Percentiles rank a stretch among this genome's conserved stretches.
phyloP scores from a whole-genome alignment of 768 basidiomycete genomes.

The Rhodosporidiobolus sp. region DNA sequence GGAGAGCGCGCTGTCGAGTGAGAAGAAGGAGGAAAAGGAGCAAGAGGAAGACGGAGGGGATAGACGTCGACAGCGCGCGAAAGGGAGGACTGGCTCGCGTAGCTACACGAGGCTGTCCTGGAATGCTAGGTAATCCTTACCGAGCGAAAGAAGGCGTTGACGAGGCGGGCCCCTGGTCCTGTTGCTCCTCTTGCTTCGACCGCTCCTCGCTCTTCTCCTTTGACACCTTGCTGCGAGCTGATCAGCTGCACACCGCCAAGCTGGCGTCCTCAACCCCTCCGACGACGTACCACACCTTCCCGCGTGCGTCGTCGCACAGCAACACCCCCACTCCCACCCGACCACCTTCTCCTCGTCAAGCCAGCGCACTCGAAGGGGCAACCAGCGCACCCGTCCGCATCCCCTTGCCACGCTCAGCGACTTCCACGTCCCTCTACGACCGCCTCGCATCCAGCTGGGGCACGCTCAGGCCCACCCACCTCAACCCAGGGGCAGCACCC shows the following conservation, averaged over 20 bases:
- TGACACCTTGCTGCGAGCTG: no score
- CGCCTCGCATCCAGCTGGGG: not conserved
- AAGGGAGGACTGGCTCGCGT: no score
- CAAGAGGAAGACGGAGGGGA: no score
- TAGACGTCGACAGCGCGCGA: no score
- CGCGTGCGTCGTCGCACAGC: not conserved
- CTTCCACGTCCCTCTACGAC: not conserved
- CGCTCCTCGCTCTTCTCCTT: no score
- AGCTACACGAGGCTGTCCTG: no score
- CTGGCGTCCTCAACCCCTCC: not conserved
- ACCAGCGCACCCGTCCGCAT: not conserved
- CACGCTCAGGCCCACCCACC: not conserved
- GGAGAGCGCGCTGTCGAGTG: not conserved
- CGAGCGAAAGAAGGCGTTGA: no score
- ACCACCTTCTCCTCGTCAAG: not conserved
- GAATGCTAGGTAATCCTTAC: no score
- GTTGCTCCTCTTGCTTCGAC: not conserved
- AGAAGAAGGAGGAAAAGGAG: no score
- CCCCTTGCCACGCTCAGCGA: not conserved
- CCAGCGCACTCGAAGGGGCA: not conserved
- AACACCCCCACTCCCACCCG: not conserved
- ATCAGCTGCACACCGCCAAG: not conserved
- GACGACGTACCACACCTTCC: slow-evolving; percentile 20
- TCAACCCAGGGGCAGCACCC: no score
- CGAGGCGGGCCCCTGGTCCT: no score